Evolutionary conservation across 306 rosid genomes (phyloP), one percentile per base, ranked within the genome.

Genomic region (Cyamopsis tetragonoloba): DNA sequence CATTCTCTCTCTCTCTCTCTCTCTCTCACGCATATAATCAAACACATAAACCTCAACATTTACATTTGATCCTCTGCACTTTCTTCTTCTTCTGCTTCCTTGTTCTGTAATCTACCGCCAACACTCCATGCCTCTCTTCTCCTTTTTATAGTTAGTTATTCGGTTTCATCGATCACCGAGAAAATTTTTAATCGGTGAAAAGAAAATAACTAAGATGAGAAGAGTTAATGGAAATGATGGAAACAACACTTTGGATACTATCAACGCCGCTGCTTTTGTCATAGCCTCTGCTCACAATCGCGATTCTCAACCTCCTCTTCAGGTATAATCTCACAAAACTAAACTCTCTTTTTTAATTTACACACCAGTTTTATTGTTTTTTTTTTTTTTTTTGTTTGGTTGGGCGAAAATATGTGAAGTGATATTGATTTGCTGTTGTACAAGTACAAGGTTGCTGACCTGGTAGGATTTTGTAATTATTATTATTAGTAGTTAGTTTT

Each of bases 241-340:
- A 2, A 73, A 58, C 79, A 88, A 67, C 81, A 74, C 97, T 62
- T 66, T 90, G 28, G 91, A 90, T 10, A 95, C 96, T 51, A 86
- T 95, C 6, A 88, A 83, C 88, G 97, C 99, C 51, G 99, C 99
- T 41, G 99, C 99, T 8, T 76, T 83, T 54, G 96, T 85, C 62
- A 90, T 95, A 69, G 92, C 88, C 10, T 58, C 88, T 15, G 74
- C 85, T 1, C 96, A 86, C 19, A 79, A 79, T 72, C 95, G 89
- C 71, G 54, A 50, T 71, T 88, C 79, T 51, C 95, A 78, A 66
- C 84, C 83, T 56, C n/a, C 84, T 48, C 60, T 68, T 27, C 85
- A 81, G 95, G 99, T 90, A 61, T 70, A 35, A 10, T 18, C 4
- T 22, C 12, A 1, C 4, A 22, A 9, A 13, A 3, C 7, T 27